These are phyloP conservation scores for Pseudocercospora crystallina DNA, from an alignment of 2,329 filamentous ascomycete species.

Conservation along the genomic window DNA sequence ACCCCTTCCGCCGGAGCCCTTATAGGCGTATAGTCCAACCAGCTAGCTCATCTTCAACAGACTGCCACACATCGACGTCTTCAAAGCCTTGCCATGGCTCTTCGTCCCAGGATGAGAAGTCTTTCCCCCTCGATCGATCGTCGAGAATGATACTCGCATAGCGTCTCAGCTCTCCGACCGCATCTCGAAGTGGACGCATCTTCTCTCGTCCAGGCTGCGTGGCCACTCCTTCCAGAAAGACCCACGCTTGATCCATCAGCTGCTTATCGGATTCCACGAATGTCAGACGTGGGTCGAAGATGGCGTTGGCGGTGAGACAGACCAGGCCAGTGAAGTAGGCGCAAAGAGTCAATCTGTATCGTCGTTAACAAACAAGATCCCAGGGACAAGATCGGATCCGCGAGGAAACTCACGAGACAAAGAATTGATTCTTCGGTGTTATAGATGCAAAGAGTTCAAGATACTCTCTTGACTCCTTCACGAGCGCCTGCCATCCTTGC, in stretches of 20 bases:
- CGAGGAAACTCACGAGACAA: not conserved
- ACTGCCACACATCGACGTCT: too few relatives aligned
- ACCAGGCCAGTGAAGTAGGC: not conserved
- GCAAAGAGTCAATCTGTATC: not conserved
- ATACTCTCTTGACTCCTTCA: too few relatives aligned
- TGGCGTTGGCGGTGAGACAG: not conserved
- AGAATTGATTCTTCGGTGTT: too few relatives aligned
- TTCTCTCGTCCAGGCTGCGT: not conserved
- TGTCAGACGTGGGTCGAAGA: not conserved
- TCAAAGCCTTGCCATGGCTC: too few relatives aligned
- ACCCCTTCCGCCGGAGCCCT: too few relatives aligned
- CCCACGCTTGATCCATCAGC: not conserved
- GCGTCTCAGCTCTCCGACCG: constrained; percentile 1
- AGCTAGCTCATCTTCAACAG: too few relatives aligned
- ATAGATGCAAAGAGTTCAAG: too few relatives aligned
- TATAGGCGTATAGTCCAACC: too few relatives aligned
- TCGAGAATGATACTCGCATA: too few relatives aligned
- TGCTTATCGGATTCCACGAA: not conserved
- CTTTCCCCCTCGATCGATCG: too few relatives aligned
- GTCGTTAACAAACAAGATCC: not conserved
- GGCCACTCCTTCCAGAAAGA: not conserved
- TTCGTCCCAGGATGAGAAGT: too few relatives aligned
- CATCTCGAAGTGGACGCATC: not conserved
- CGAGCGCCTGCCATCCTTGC: too few relatives aligned
- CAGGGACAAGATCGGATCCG: not conserved